A percentile compares a stretch with the other conserved stretches of the same genome.
phyloP scores from a whole-genome alignment of 768 basidiomycete genomes.

The Tremella fuciformis region DNA sequence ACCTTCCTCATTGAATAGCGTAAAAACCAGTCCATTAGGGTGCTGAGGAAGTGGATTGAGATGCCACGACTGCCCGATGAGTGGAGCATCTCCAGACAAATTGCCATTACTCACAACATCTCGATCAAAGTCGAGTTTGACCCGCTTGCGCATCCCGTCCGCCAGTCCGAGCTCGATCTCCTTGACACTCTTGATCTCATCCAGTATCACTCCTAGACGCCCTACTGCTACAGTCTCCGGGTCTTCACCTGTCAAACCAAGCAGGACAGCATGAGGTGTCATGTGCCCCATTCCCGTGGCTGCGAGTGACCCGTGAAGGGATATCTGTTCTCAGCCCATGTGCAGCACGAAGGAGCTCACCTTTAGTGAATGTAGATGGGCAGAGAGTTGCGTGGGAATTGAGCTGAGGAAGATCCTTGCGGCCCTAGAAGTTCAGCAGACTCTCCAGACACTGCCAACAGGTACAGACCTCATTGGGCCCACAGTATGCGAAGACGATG shows the following conservation, averaged over 20 bases:
- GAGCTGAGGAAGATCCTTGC: constrained; percentile 74
- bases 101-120: constrained; percentile 63
- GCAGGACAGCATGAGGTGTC: constrained; percentile 51
- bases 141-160: constrained; percentile 56
- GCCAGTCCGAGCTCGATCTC: constrained; percentile 54
- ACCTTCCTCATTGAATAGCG: constrained; percentile 74
- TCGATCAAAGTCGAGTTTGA: constrained; percentile 78
- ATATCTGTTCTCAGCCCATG: constrained; percentile 32
- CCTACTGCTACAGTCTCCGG: constrained; percentile 79
- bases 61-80: constrained; percentile 29
- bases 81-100: not conserved
- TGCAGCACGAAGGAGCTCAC: constrained; percentile 53
- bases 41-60: constrained; percentile 42
- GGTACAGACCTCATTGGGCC: constrained; percentile 65
- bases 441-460: constrained; percentile 8
- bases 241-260: constrained; percentile 57
- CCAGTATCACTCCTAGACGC: constrained; percentile 24
- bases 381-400: constrained; percentile 1
- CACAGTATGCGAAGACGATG: constrained; percentile 66
- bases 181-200: constrained; percentile 30
- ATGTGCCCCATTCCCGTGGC: constrained; percentile 66
- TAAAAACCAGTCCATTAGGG: constrained; percentile 86
- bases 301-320: constrained; percentile 87
- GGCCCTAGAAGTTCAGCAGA: constrained; percentile 55
- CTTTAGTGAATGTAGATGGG: constrained; percentile 73